Evolutionary conservation across 2,329 filamentous ascomycete genomes (phyloP).

Genomic region (Furcasterigmium furcatum): DNA sequence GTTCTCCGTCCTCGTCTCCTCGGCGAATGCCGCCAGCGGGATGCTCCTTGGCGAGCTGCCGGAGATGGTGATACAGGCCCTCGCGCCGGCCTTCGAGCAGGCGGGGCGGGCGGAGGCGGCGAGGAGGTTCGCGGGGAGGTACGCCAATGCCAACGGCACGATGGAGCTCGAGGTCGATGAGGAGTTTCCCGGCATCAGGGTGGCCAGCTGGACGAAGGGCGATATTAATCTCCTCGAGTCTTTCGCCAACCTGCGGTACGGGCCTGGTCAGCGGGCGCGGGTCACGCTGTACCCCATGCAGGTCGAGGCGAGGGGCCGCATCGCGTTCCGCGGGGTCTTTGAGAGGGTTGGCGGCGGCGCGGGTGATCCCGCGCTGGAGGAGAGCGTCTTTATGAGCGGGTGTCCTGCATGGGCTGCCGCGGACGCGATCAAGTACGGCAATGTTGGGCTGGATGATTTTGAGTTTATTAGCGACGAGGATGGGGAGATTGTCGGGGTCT

Average conservation of each 20-base stretch:
- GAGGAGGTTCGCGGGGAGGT: slow-evolving; percentile 10
- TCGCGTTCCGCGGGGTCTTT: slow-evolving; percentile 2
- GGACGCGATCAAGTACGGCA: slow-evolving; percentile 13
- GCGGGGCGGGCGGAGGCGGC: slow-evolving; percentile 14
- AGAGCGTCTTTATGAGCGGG: neutral
- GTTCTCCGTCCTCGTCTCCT: slow-evolving; percentile 21
- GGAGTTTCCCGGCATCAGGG: neutral
- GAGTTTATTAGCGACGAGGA: slow-evolving; percentile 8
- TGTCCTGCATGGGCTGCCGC: neutral
- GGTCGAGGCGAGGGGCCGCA: neutral
- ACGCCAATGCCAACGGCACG: slow-evolving; percentile 1
- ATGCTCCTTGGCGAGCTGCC: slow-evolving; percentile 8
- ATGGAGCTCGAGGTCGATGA: neutral
- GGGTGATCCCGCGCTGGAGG: neutral
- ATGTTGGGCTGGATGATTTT: slow-evolving; percentile 12
- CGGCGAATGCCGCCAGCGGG: slow-evolving; percentile 2
- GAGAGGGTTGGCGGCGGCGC: neutral
- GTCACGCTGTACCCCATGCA: neutral
- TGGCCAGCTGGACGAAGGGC: neutral
- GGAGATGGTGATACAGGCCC: slow-evolving; percentile 7
- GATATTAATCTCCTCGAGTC: slow-evolving; percentile 3
- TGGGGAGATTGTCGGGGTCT: neutral
- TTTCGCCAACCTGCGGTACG: neutral
- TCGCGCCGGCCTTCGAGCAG: slow-evolving; percentile 16
- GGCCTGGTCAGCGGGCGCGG: neutral